A percentile compares a stretch with the other conserved stretches of the same genome.
Evolutionary conservation across 768 basidiomycete species (phyloP).

Genomic region (Naganishia onofrii): DNA sequence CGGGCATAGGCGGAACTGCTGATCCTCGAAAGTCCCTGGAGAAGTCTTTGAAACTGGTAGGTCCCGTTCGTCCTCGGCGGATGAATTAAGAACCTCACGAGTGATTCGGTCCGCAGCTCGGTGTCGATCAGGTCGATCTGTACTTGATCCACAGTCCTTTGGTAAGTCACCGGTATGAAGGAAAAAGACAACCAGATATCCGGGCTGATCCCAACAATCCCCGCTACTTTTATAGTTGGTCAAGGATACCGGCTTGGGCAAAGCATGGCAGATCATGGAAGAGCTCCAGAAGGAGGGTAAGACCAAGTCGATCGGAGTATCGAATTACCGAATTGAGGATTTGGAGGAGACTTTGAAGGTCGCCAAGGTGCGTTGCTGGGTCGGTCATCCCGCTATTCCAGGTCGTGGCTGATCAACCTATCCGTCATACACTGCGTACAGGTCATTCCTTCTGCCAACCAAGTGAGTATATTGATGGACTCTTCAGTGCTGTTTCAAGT

Average conservation of each 20-base stretch:
- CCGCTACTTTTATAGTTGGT: constrained; percentile 21
- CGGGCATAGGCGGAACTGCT: constrained; percentile 13
- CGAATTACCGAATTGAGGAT: constrained; percentile 53
- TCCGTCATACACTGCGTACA: not conserved
- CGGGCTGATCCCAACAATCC: not conserved
- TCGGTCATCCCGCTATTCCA: not conserved
- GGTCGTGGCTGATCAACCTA: not conserved
- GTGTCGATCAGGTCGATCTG: constrained; percentile 57
- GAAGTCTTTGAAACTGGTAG: constrained; percentile 60
- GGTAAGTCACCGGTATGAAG: constrained; percentile 32
- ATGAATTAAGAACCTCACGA: not conserved
- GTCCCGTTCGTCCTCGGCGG: constrained; percentile 27
- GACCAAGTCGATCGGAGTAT: constrained; percentile 54
- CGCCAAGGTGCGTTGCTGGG: constrained; percentile 39
- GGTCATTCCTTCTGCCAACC: constrained; percentile 50
- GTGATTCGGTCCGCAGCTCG: constrained; percentile 27
- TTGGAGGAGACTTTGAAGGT: constrained; percentile 45
- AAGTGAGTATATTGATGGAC: constrained; percentile 36
- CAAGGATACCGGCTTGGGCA: constrained; percentile 52
- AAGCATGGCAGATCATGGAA: constrained; percentile 66
- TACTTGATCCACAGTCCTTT: constrained; percentile 61
- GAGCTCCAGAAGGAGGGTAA: constrained; percentile 56
- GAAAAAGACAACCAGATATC: too few relatives aligned
- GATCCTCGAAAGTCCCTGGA: constrained; percentile 58
- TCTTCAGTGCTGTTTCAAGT: not conserved